Evolutionary conservation across 2,329 filamentous ascomycete genomes (phyloP).

Genomic region (Penicillium sp.): DNA sequence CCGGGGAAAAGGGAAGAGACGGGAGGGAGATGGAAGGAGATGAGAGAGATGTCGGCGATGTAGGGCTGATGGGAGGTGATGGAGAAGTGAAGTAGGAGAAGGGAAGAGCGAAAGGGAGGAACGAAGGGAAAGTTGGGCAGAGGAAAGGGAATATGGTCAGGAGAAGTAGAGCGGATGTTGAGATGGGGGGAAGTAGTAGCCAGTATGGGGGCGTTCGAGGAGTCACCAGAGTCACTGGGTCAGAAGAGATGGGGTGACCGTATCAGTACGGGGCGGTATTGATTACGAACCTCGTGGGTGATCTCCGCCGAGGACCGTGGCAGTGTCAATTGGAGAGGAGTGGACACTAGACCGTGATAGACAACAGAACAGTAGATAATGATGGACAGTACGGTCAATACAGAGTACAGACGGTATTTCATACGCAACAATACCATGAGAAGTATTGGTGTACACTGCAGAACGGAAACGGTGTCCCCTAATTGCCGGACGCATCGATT

Average conservation of each 20-base stretch:
- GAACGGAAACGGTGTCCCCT: neutral
- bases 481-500: neutral
- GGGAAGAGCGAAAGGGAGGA: constrained; percentile 19
- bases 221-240: constrained; percentile 10
- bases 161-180: constrained; percentile 23
- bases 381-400: neutral
- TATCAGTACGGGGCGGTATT: constrained; percentile 7
- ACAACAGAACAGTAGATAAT: neutral
- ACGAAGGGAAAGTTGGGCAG: constrained; percentile 26
- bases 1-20: constrained; percentile 14
- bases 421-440: neutral
- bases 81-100: constrained; percentile 18
- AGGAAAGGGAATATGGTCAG: constrained; percentile 25
- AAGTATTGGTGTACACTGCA: neutral
- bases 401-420: neutral
- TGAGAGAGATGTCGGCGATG: constrained; percentile 10
- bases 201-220: neutral
- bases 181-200: constrained; percentile 15
- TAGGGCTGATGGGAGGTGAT: constrained; percentile 16
- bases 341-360: neutral
- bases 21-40: constrained; percentile 17
- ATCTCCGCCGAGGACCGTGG: constrained; percentile 6
- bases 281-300: constrained; percentile 29
- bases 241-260: constrained; percentile 4
- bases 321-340: constrained; percentile 4